Base-by-base conservation (phyloP, 1,284 basidiomycete species). In the Agaricales sp. region DNA sequence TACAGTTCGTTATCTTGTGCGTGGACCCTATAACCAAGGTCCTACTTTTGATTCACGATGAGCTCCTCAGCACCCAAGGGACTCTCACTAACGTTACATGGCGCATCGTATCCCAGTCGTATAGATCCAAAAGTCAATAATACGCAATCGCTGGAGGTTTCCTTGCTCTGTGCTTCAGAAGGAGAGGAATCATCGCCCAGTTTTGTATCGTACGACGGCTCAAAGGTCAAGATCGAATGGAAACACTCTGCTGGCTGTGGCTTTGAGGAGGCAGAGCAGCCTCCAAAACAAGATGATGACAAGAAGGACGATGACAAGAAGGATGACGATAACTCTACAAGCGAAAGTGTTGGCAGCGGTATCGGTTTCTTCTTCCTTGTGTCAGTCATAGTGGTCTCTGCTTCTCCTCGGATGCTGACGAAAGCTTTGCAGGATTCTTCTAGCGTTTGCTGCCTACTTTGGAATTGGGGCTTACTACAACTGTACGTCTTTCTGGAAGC, bases 321-420 rank as follows among this genome's bases (percentile, higher is more conserved):
- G 1, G 59, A 62, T n/a, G 61, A 63, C 41, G 61, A 57, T 24
- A 59, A 45, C 51, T 45, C 24, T 58, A 53, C 4, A 61, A 63
- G 26, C 23, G 59, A 70, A 51, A 68, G 57, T 51, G 74, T 80
- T n/a, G 82, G 85, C 8, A 85, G 81, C 58, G 86, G 86, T 16
- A 67, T 90, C 37, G 83, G 87, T 3, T 88, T 83, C 73, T 91
- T 91, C 69, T 87, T 91, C 69, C 69, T 89, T 20, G 67, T 88
- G 87, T 87, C 61, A 64, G 87, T 73, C 44, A 39, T 26, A 14
- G 45, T 30, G 19, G 2, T 30, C 6, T 37, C 18, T 44, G 20
- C 14, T 30, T 30, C 6, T 30, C 26, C 26, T 14, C 26, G 26
- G 6, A 30, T 30, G 50, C 22, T 45, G 49, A 38, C 46, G 38